These are phyloP conservation scores for Fusarium albosuccineum DNA, from an alignment of 2,329 filamentous ascomycete species.

Conservation along the genomic window DNA sequence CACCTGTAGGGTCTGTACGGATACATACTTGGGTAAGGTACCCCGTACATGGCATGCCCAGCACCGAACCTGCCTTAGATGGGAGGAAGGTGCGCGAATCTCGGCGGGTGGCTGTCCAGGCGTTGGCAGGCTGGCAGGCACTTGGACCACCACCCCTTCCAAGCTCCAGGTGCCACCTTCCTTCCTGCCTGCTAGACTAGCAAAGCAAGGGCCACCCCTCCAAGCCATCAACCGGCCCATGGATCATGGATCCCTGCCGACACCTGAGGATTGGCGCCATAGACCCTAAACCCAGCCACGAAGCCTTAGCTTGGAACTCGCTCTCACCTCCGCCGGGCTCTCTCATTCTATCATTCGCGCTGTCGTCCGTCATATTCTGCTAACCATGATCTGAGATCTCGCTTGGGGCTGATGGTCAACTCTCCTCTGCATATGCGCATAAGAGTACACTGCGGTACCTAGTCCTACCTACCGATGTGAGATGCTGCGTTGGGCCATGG, in stretches of 20 bases:
- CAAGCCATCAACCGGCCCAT: no score
- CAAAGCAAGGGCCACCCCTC: conserved; percentile 14
- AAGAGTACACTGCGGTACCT: conserved; percentile 13
- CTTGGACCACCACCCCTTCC: conserved; percentile 33
- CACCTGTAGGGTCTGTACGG: no score
- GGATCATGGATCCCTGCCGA: neutral
- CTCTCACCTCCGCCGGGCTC: conserved; percentile 14
- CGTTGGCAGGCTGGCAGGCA: conserved; percentile 34
- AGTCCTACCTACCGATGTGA: conserved; percentile 26
- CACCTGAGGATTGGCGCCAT: conserved; percentile 24
- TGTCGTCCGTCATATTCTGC: conserved; percentile 41
- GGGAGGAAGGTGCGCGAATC: conserved; percentile 4
- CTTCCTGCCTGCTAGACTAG: conserved; percentile 1
- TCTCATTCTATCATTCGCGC: conserved; percentile 33
- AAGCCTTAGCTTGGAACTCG: conserved; percentile 11
- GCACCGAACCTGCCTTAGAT: neutral
- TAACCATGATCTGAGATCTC: conserved; percentile 47
- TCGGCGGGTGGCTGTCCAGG: conserved; percentile 5
- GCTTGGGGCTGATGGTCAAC: conserved; percentile 39
- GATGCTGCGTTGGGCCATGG: conserved; percentile 41
- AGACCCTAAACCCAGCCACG: conserved; percentile 27
- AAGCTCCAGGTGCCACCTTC: neutral
- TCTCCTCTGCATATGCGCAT: conserved; percentile 40
- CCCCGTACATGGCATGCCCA: neutral
- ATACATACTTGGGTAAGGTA: no score